Percentiles rank a stretch among this genome's conserved stretches.
Conservation (phyloP, 2,329 filamentous ascomycete species). For the Aspergillus sp. region DNA sequence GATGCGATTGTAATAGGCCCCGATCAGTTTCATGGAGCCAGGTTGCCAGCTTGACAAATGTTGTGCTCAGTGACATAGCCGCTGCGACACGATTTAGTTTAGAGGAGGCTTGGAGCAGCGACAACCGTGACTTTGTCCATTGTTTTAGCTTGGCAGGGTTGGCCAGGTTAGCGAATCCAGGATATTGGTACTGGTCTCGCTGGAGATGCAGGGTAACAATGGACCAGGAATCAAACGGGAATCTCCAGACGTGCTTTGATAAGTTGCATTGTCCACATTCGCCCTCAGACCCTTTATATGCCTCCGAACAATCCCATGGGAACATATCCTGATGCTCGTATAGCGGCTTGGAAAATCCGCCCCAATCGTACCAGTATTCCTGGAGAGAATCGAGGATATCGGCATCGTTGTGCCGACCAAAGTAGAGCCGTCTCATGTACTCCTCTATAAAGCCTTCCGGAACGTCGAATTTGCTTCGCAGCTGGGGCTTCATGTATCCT, state of each 20-base stretch:
- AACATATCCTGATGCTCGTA: conserved; percentile 45
- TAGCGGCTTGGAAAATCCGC: conserved; percentile 36
- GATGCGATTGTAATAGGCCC: background rate
- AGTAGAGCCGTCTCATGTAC: conserved; percentile 41
- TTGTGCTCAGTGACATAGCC: conserved; percentile 33
- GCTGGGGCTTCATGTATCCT: conserved; percentile 17
- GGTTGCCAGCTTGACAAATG: conserved; percentile 28
- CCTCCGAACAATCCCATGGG: conserved; percentile 50
- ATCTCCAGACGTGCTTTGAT: conserved; percentile 46
- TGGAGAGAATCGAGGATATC: conserved; percentile 45
- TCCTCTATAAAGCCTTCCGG: conserved; percentile 45
- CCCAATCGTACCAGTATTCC: conserved; percentile 51
- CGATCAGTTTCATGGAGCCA: conserved; percentile 30
- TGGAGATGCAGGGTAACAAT: conserved; percentile 39
- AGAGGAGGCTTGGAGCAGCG: conserved; percentile 31
- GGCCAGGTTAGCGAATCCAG: conserved; percentile 4
- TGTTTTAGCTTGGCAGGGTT: background rate
- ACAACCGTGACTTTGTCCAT: conserved; percentile 28
- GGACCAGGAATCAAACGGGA: conserved; percentile 47
- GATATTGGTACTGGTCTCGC: conserved; percentile 30
- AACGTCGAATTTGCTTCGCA: conserved; percentile 35
- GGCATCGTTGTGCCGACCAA: conserved; percentile 39
- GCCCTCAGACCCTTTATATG: conserved; percentile 34
- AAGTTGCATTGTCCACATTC: conserved; percentile 43
- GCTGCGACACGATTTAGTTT: conserved; percentile 30